phyloP scores from a whole-genome alignment of 2,329 filamentous ascomycete genomes.

The Hypoxylon rubiginosum region DNA sequence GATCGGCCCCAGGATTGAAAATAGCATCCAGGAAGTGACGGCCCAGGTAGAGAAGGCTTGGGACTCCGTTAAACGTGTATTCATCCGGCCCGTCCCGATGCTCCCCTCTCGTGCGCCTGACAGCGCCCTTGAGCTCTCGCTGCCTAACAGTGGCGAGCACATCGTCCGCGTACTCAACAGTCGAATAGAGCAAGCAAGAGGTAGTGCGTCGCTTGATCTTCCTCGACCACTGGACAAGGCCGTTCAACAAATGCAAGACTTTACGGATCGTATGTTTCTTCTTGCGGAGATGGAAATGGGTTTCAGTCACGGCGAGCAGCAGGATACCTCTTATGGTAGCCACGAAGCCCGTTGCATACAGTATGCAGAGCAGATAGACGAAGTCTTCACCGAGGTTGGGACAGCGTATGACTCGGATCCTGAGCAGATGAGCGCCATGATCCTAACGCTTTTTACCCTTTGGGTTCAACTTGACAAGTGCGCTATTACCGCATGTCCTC shows the following conservation, averaged over 20 bases:
- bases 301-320: not conserved
- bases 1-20: slow-evolving; percentile 49
- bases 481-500: slow-evolving; percentile 58
- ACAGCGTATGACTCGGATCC: slow-evolving; percentile 59
- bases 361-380: slow-evolving; percentile 52
- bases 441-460: slow-evolving; percentile 68
- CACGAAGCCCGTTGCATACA: slow-evolving; percentile 35
- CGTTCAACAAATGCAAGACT: slow-evolving; percentile 43
- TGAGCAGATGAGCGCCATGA: slow-evolving; percentile 64
- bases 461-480: slow-evolving; percentile 70
- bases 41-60: slow-evolving; percentile 54
- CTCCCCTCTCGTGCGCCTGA: slow-evolving; percentile 57
- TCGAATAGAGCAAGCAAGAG: not conserved
- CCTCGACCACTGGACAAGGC: slow-evolving; percentile 41
- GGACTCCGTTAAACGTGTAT: slow-evolving; percentile 56
- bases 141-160: slow-evolving; percentile 58
- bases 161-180: slow-evolving; percentile 43
- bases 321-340: not conserved
- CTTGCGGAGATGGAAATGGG: slow-evolving; percentile 37
- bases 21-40: slow-evolving; percentile 49
- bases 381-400: slow-evolving; percentile 53
- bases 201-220: slow-evolving; percentile 28
- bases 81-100: slow-evolving; percentile 55
- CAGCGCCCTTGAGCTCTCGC: slow-evolving; percentile 52
- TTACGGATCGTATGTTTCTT: slow-evolving; percentile 39